Conservation (phyloP, 2,329 filamentous ascomycete genomes). For the Fusarium chuoi region DNA sequence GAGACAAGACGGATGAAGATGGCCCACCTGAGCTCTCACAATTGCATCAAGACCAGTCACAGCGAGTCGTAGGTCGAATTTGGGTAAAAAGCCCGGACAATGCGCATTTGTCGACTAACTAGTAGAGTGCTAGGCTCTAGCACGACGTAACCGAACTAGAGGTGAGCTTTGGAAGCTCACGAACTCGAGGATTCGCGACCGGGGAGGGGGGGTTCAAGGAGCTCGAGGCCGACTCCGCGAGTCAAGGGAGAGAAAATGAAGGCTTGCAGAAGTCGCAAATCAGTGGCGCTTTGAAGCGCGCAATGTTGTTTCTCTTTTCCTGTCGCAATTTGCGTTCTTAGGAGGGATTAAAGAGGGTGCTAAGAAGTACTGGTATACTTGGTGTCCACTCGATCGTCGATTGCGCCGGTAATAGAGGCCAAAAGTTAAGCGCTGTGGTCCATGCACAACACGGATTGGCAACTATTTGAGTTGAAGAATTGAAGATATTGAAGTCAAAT, state of each 20-base stretch:
- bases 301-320: neutral
- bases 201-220: slow-evolving; percentile 16
- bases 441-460: slow-evolving; percentile 22
- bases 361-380: neutral
- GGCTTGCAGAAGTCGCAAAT: neutral
- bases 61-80: neutral
- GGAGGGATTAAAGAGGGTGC: neutral
- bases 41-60: slow-evolving; percentile 2
- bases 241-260: slow-evolving; percentile 1
- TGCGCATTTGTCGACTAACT: slow-evolving; percentile 3
- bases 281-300: slow-evolving; percentile 9
- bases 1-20: slow-evolving; percentile 12
- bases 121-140: slow-evolving; percentile 14
- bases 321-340: neutral
- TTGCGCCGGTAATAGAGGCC: slow-evolving; percentile 5
- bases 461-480: slow-evolving; percentile 12
- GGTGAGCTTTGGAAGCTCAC: slow-evolving; percentile 19
- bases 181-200: slow-evolving; percentile 8
- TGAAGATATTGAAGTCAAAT: slow-evolving; percentile 8
- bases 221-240: slow-evolving; percentile 19
- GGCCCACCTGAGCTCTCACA: slow-evolving; percentile 21
- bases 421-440: slow-evolving; percentile 17
- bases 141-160: slow-evolving; percentile 17
- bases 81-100: neutral
- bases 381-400: slow-evolving; percentile 24